Conservation (phyloP, 345 rosid genomes). For the Pseudoturritis turrita region DNA sequence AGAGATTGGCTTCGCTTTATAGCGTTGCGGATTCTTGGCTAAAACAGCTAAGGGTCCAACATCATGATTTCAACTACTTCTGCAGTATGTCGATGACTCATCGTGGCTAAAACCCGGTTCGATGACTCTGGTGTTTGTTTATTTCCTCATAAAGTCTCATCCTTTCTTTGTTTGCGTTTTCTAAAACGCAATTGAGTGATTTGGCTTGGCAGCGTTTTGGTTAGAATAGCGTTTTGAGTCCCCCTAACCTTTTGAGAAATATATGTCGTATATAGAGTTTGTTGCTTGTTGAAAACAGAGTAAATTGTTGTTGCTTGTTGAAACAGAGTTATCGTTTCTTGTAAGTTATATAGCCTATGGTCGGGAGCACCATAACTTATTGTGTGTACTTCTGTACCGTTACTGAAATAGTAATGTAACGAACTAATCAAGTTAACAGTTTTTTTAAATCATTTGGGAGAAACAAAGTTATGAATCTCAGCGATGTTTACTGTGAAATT, state of each 20-base stretch:
- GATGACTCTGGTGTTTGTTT: not conserved
- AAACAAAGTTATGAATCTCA: not conserved
- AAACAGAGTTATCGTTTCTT: slow-evolving; percentile 19
- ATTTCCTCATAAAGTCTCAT: not conserved
- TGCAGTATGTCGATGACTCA: slow-evolving; percentile 36
- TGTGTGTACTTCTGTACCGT: not conserved
- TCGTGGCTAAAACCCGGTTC: slow-evolving; percentile 49
- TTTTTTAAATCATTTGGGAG: not conserved
- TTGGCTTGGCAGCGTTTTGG: slow-evolving; percentile 15
- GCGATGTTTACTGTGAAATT: too few relatives aligned
- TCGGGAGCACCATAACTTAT: not conserved
- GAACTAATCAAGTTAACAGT: not conserved
- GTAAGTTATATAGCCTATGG: slow-evolving; percentile 1
- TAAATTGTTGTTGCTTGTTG: slow-evolving; percentile 19
- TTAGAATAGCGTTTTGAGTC: slow-evolving; percentile 26
- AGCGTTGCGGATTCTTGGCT: slow-evolving; percentile 99
- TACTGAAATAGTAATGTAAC: not conserved
- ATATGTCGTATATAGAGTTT: slow-evolving; percentile 26
- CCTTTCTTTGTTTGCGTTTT: slow-evolving; percentile 12
- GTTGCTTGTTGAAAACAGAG: slow-evolving; percentile 28
- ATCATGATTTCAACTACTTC: slow-evolving; percentile 94
- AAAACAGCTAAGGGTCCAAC: slow-evolving; percentile 89
- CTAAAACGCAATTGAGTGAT: not conserved
- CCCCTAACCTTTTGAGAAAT: slow-evolving; percentile 17
- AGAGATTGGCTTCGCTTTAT: slow-evolving; percentile 63